A percentile compares a stretch with the other conserved stretches of the same genome.
Evolutionary conservation across 495 filamentous ascomycete genomes (phyloP).

Genomic region (Astrocystis sublimbata): DNA sequence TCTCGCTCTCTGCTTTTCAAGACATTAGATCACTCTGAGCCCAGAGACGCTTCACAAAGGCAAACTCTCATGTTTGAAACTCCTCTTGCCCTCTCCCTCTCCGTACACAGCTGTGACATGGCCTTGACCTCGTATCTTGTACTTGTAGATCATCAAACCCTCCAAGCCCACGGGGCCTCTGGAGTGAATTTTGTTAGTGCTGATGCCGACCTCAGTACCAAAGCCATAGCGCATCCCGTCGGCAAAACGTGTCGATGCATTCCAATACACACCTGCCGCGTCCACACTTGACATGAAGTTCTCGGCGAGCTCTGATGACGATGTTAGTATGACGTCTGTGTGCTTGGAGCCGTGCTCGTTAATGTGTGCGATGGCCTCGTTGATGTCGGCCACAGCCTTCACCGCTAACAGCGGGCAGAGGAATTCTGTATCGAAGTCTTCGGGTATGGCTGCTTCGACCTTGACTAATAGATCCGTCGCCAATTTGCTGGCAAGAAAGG

Average conservation of each 20-base stretch:
- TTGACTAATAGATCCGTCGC: conserved; percentile 33
- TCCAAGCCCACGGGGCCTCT: conserved; percentile 92
- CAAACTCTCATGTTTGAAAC: conserved; percentile 69
- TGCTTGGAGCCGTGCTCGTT: conserved; percentile 91
- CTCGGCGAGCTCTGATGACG: conserved; percentile 63
- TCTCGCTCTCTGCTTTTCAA: too few species aligned
- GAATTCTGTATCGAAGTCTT: conserved; percentile 88
- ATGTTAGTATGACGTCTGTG: conserved; percentile 87
- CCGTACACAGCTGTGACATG: conserved; percentile 75
- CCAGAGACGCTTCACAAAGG: conserved; percentile 33
- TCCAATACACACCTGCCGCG: conserved; percentile 95
- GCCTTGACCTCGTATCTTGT: conserved; percentile 77
- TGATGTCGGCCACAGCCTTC: conserved; percentile 68
- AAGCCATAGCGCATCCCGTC: conserved; percentile 98
- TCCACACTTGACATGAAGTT: conserved; percentile 82
- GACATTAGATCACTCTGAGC: too few species aligned
- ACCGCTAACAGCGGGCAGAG: conserved; percentile 81
- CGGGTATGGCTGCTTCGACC: conserved; percentile 62
- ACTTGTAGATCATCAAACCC: conserved; percentile 96
- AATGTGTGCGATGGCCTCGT: conserved; percentile 82
- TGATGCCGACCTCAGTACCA: conserved; percentile 96
- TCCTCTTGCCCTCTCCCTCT: conserved; percentile 63
- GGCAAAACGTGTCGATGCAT: conserved; percentile 89
- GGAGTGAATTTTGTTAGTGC: conserved; percentile 97
- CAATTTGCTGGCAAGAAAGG: conserved; percentile 51